Evolutionary conservation across 306 rosid species (phyloP).

Genomic region (Lagenaria siceraria): DNA sequence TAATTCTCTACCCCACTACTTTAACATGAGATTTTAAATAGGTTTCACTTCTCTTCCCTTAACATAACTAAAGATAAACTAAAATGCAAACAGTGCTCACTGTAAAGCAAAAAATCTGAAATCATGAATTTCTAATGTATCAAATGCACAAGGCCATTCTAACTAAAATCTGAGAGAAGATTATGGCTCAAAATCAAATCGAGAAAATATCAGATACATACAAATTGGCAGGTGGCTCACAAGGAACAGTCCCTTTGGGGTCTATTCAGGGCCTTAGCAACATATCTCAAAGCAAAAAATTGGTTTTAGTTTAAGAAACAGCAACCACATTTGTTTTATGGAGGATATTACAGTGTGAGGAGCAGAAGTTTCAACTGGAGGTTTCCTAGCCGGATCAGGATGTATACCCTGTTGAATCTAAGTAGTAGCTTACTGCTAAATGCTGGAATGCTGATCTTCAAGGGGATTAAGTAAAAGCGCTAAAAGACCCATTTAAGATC

Average conservation of each 20-base stretch:
- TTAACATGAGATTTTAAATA: neutral
- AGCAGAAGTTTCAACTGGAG: neutral
- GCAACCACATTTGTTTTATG: neutral
- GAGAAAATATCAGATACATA: neutral
- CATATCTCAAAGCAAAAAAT: neutral
- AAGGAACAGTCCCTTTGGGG: neutral
- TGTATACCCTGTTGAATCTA: neutral
- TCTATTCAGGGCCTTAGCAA: neutral
- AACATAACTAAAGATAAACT: neutral
- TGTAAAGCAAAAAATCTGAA: too few relatives aligned
- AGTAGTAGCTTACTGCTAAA: neutral
- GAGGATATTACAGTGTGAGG: neutral
- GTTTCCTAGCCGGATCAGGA: neutral
- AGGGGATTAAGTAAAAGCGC: neutral
- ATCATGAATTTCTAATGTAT: neutral
- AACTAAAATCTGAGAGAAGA: neutral
- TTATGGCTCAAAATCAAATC: neutral
- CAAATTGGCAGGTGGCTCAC: neutral
- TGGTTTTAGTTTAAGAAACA: neutral
- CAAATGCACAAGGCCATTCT: neutral
- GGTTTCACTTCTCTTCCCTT: neutral
- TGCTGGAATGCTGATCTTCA: neutral
- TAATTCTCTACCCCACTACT: neutral
- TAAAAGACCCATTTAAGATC: neutral
- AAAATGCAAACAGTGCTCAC: too few relatives aligned